Evolutionary conservation across 2,329 filamentous ascomycete genomes (phyloP), one percentile per base, ranked within the genome.

Genomic region (Aureobasidium sp.): DNA sequence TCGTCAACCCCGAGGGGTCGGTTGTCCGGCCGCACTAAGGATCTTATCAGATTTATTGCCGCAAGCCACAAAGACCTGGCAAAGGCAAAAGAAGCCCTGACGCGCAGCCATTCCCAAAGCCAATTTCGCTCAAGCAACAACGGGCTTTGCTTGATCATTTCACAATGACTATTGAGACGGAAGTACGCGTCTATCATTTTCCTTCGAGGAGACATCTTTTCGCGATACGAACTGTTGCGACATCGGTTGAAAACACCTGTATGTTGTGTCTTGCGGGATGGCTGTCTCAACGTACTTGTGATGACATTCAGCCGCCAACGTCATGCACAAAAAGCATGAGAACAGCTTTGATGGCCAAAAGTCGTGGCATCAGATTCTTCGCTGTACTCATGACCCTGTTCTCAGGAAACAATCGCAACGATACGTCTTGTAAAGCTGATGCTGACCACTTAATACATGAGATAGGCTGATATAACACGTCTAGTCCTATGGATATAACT

Each of bases 21-120:
- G 54, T 41, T 45, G 27, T 45, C 13, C 42, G 54, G 42, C 54
- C 1, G 9, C 32, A 13, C 30, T 37, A 47, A 14, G 11, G 30
- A 58, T 58, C 54, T 58, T 58, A 58, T 58, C 54, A 58, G 54
- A 58, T 21, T 58, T 29, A 44, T 41, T 25, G 30, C 34, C n/a
- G 41, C 54, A 58, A 57, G 53, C 53, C 53, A 47, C 45, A 21
- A 21, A 21, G 21, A 21, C 21, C 1, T 1, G 21, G 21, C 21
- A 21, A 21, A 21, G 21, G 21, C 39, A 39, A 21, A 25, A 55
- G 51, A 55, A 55, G 39, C 51, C 30, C 36, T 41, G 34, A 41
- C 21, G 13, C 36, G 49, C 32, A 55, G 36, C 5, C 36, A 8
- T 41, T 3, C 11, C 5, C 34, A 25, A 34, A 34, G 27, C 8